Evolutionary conservation across 768 basidiomycete genomes (phyloP), one percentile per base, ranked within the genome.

Genomic region (Trametopsis cervina): DNA sequence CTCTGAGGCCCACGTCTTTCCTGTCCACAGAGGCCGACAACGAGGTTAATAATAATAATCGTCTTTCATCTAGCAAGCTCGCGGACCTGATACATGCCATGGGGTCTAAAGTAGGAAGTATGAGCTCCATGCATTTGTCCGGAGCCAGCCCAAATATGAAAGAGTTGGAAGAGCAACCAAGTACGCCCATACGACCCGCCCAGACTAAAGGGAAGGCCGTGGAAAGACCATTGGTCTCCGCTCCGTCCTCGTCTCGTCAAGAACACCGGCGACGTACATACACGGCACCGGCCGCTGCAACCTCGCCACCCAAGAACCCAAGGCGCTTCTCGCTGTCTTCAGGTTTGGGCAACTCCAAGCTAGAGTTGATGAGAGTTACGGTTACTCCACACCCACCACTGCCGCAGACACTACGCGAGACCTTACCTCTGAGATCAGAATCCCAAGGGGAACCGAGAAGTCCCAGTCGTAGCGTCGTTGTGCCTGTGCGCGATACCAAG

Each of bases 311-410:
- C 21, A 22, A 25, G 35, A 49, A 20, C 24, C 18, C 18, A 42
- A 33, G 51, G 4, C 29, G 57, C 1, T 57, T 62, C 47, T 60
- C 59, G 17, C 37, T 60, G 18, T 52, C 61, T 1, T 56, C 57
- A 3, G 51, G 57, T 9, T 42, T 58, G 18, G 50, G 54, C 20
- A 52, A 51, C 35, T 52, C 57, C 2, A 45, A 48, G 23, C 15
- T 62, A 4, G 57, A 58, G 25, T 21, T 49, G 0, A 22, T 60
- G 33, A 54, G 51, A 20, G 51, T 52, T 4, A 52, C 61, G 3
- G 42, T 62, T 10, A 43, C 53, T 2, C 57, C 61, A 9, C 59
- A 57, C 33, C 59, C 61, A 2, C 59, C 59, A 1, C 24, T 62
- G 12, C 61, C 59, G 6, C 12, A 49, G 17, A 25, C 40, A 22